A percentile compares a stretch with the other conserved stretches of the same genome.
These are phyloP conservation scores for Tylopilus cervinicoccineus DNA, from an alignment of 768 basidiomycete genomes.

Conservation along the genomic window DNA sequence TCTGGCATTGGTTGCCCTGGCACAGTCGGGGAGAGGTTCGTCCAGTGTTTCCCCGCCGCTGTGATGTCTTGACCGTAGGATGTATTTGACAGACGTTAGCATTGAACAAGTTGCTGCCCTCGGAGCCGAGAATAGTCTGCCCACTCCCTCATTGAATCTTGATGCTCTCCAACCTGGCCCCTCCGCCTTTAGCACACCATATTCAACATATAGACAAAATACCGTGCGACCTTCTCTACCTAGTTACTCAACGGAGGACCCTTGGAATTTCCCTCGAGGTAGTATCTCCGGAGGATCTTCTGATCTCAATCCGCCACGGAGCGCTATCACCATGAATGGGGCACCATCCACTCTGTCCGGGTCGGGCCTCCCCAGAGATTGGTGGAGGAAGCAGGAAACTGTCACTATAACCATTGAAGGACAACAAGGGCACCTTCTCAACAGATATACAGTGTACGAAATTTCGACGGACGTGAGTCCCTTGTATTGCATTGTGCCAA, in stretches of 20 bases:
- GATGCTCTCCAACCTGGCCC: conserved; percentile 49
- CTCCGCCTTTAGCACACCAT: conserved; percentile 45
- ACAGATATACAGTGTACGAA: conserved; percentile 83
- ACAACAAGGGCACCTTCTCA: conserved; percentile 89
- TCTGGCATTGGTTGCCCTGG: conserved; percentile 80
- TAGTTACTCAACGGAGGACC: conserved; percentile 61
- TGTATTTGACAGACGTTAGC: conserved; percentile 54
- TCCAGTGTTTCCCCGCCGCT: conserved; percentile 1
- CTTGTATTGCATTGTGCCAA: conserved; percentile 7
- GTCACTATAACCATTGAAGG: conserved; percentile 72
- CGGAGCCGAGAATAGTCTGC: conserved; percentile 74
- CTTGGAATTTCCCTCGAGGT: conserved; percentile 48
- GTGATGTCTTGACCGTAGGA: background rate
- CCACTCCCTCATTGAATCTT: conserved; percentile 68
- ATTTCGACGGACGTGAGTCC: conserved; percentile 70
- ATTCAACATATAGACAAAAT: conserved; percentile 42
- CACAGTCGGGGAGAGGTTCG: conserved; percentile 76
- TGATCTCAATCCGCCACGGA: conserved; percentile 24
- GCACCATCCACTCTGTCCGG: conserved; percentile 60
- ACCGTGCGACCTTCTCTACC: conserved; percentile 44
- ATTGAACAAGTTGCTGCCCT: conserved; percentile 78
- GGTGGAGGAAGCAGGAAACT: conserved; percentile 83
- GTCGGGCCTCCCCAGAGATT: conserved; percentile 69
- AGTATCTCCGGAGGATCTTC: conserved; percentile 30
- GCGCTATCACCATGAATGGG: conserved; percentile 35